phyloP scores from a whole-genome alignment of 441 rosid genomes.

The Adansonia grandidieri region DNA sequence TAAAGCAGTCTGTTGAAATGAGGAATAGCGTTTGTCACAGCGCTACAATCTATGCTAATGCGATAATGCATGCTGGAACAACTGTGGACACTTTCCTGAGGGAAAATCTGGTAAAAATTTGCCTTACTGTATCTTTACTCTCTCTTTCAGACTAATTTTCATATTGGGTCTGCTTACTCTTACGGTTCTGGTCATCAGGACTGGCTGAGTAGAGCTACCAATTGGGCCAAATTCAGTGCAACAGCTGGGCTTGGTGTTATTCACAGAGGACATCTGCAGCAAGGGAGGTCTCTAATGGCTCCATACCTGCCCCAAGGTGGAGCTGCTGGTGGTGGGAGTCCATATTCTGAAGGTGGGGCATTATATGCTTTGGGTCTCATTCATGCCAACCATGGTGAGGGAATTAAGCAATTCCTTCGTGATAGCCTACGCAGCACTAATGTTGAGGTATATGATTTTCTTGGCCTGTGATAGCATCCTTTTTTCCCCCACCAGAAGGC shows the following conservation, averaged over 20 bases:
- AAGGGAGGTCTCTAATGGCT: slow-evolving; percentile 94
- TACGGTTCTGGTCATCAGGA: slow-evolving; percentile 56
- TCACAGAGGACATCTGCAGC: slow-evolving; percentile 88
- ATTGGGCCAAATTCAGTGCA: slow-evolving; percentile 99
- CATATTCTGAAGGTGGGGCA: slow-evolving; percentile 96
- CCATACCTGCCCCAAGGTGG: slow-evolving; percentile 96
- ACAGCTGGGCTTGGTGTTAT: slow-evolving; percentile 96
- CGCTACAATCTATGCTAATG: slow-evolving; percentile 96
- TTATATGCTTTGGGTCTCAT: slow-evolving; percentile 92
- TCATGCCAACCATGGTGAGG: slow-evolving; percentile 98
- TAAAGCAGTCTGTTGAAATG: slow-evolving; percentile 97
- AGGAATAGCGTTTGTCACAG: slow-evolving; percentile 97
- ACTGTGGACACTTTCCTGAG: slow-evolving; percentile 95
- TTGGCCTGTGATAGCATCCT: background rate
- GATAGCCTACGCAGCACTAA: slow-evolving; percentile 80
- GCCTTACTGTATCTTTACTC: slow-evolving; percentile 9
- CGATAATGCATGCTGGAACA: slow-evolving; percentile 99
- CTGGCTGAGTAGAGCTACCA: slow-evolving; percentile 98
- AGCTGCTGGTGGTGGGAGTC: slow-evolving; percentile 81
- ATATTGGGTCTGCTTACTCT: slow-evolving; percentile 13
- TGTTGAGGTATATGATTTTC: slow-evolving; percentile 69
- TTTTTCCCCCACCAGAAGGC: background rate
- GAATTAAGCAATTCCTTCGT: slow-evolving; percentile 87
- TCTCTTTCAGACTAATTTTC: background rate
- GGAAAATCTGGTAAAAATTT: slow-evolving; percentile 75